Evolutionary conservation across 352 stramenopile genomes (phyloP), one percentile per base, ranked within the genome.

Genomic region (Blastocystis sp.): DNA sequence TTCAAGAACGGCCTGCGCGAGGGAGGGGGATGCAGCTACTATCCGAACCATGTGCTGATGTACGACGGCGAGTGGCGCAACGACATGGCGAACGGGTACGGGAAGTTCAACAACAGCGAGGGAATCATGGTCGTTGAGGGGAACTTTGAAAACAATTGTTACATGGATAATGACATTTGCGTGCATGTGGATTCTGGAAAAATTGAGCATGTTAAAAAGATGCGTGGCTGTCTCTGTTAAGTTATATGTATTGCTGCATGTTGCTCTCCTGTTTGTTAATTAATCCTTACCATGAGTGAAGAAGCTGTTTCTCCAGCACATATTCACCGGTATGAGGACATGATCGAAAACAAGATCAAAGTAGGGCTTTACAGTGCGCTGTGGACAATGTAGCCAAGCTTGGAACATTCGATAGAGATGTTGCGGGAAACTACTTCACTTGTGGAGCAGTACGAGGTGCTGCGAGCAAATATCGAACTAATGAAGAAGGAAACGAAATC

Each of bases 281-380:
- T 34, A 34, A 34, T 34, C 29, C 29, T 34, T 34, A 34, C 29
- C 6, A 76, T 76, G 64, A 43, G 18, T 43, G 13, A 23, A 45
- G 64, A 76, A 18, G 29, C 20, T 8, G 53, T 76, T n/a, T 76
- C 76, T 39, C 29, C 9, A 20, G 76, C 76, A 15, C 59, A 87
- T 23, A 87, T 87, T 39, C 39, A 59, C 4, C 15, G 39, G n/a
- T 87, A 76, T 23, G 76, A 87, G 23, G 76, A 87, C 76, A 39
- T 87, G 18, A 87, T 87, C 23, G 59, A 87, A 43, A 76, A 87
- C 37, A 79, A 61, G 11, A 76, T 87, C 23, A 87, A 87, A 43
- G 76, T 87, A 23, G 39, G 6, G 3, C 0, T n/a, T 59, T 39
- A 54, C 6, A 15, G 4, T 8, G 15, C 3, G 75, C 20, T n/a